These are phyloP conservation scores for Neurospora sp. DNA, from an alignment of 495 filamentous ascomycete species.

Conservation along the genomic window DNA sequence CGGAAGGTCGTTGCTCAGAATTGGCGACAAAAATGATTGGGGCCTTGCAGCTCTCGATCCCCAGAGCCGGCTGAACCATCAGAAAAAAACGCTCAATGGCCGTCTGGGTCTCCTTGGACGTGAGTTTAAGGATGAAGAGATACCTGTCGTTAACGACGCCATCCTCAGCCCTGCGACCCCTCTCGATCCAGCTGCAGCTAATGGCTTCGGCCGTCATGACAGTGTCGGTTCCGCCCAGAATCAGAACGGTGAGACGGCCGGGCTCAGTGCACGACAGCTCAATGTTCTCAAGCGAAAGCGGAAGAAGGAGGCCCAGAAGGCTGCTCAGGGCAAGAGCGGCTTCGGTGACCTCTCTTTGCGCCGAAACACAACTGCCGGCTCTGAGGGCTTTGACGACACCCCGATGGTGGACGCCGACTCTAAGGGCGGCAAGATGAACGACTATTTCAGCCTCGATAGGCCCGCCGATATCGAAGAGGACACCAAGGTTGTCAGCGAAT, in stretches of 20 bases:
- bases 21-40: slow-evolving; percentile 67
- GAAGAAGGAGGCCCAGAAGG: slow-evolving; percentile 72
- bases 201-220: slow-evolving; percentile 34
- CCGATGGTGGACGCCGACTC: slow-evolving; percentile 48
- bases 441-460: slow-evolving; percentile 83
- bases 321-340: slow-evolving; percentile 51
- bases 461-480: slow-evolving; percentile 67
- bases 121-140: slow-evolving; percentile 74
- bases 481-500: slow-evolving; percentile 86
- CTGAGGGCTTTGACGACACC: slow-evolving; percentile 44
- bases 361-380: slow-evolving; percentile 47
- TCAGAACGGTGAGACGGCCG: slow-evolving; percentile 50
- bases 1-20: slow-evolving; percentile 73
- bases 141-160: slow-evolving; percentile 36
- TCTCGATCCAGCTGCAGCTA: slow-evolving; percentile 24
- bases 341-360: slow-evolving; percentile 82
- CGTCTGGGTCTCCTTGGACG: slow-evolving; percentile 73
- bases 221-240: slow-evolving; percentile 10
- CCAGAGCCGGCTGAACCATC: slow-evolving; percentile 63
- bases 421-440: slow-evolving; percentile 61
- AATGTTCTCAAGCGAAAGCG: slow-evolving; percentile 90
- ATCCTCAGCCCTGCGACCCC: slow-evolving; percentile 31
- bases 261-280: slow-evolving; percentile 79
- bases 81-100: slow-evolving; percentile 76
- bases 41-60: slow-evolving; percentile 73